phyloP scores from a whole-genome alignment of 805 yeast species.

The Yarrowia phangngaensis region DNA sequence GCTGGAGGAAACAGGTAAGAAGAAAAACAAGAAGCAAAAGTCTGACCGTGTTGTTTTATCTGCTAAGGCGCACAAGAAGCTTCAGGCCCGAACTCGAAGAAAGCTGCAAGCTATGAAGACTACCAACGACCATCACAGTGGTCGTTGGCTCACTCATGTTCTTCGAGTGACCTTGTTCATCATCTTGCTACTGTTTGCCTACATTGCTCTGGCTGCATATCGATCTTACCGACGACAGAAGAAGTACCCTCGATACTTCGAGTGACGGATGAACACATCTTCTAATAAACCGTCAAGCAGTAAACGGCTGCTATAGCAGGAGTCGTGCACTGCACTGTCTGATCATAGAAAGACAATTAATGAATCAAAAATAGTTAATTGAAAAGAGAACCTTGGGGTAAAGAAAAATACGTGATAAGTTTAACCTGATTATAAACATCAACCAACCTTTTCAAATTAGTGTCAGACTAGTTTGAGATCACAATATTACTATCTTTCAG shows the following conservation, averaged over 20 bases:
- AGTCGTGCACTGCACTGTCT: too few species aligned
- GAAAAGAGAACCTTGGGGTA: too few species aligned
- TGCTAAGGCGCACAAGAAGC: conserved; percentile 20
- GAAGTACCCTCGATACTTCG: conserved; percentile 22
- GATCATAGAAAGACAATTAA: too few species aligned
- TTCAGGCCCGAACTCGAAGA: conserved; percentile 12
- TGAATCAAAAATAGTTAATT: too few species aligned
- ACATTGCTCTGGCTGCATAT: conserved; percentile 15
- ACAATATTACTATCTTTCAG: too few species aligned
- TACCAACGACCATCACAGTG: conserved; percentile 1
- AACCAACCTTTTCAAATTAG: too few species aligned
- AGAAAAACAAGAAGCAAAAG: conserved; percentile 5
- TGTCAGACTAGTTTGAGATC: too few species aligned
- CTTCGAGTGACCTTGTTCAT: conserved; percentile 11
- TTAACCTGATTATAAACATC: too few species aligned
- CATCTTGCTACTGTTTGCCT: conserved; percentile 10
- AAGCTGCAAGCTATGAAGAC: conserved; percentile 7
- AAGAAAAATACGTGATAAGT: too few species aligned
- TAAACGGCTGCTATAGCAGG: too few species aligned
- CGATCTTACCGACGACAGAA: conserved; percentile 7
- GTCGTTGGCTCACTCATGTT: conserved; percentile 5
- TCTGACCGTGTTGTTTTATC: background rate
- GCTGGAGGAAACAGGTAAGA: conserved; percentile 7
- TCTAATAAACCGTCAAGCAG: too few species aligned
- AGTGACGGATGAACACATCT: too few species aligned